phyloP scores from a whole-genome alignment of 371 early-diverging fungal species.

The Mortierella sp. region DNA sequence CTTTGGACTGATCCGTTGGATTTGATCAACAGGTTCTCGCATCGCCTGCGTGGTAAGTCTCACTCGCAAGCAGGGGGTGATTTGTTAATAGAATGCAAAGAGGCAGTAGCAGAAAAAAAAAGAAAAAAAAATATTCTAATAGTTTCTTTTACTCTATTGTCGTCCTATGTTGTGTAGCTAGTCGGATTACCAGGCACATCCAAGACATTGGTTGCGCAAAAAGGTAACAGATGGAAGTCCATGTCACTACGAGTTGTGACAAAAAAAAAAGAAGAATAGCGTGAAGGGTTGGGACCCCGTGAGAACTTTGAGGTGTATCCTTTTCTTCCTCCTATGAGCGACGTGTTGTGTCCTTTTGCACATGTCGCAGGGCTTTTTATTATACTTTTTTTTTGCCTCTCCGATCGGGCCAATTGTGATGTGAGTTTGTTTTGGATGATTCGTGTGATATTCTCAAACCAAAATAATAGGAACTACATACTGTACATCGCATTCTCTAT shows the following conservation, averaged over 20 bases:
- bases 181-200: conserved; percentile 90
- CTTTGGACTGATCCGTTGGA: background rate
- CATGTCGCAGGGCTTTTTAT: background rate
- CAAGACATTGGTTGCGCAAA: conserved; percentile 92
- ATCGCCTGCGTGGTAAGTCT: conserved; percentile 74
- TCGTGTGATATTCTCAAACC: background rate
- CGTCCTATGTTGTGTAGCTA: no score
- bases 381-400: background rate
- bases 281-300: conserved; percentile 1
- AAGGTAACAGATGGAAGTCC: conserved; percentile 65
- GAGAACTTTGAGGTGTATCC: conserved; percentile 1
- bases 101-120: no score
- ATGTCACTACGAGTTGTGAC: background rate
- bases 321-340: background rate
- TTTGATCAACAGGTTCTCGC: conserved; percentile 35
- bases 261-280: background rate
- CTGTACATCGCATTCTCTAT: no score
- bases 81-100: no score
- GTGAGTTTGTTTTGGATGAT: background rate
- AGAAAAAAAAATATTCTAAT: background rate
- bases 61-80: no score
- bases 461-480: no score
- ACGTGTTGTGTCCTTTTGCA: conserved; percentile 1
- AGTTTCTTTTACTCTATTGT: background rate
- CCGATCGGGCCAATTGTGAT: conserved; percentile 19